A percentile compares a stretch with the other conserved stretches of the same genome.
phyloP scores from a whole-genome alignment of 1,284 basidiomycete genomes.

The Leccinum holopus region DNA sequence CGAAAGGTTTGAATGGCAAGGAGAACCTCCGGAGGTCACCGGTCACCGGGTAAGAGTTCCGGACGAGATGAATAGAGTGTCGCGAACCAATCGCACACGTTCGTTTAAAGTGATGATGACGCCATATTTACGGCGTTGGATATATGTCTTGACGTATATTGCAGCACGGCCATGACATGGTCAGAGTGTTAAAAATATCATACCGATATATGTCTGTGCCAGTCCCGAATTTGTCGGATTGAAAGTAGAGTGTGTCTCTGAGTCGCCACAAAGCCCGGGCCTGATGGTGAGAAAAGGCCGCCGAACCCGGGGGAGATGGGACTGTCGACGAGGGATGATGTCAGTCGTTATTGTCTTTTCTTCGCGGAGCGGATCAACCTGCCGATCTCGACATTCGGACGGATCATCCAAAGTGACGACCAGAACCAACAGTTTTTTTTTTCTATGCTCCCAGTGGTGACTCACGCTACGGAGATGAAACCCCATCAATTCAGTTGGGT shows the following conservation, averaged over 20 bases:
- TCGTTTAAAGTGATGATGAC: neutral
- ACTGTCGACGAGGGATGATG: neutral
- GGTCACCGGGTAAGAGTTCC: neutral
- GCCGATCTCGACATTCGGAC: conserved; percentile 10
- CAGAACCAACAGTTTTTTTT: neutral
- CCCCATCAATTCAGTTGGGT: conserved; percentile 11
- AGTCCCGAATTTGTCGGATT: neutral
- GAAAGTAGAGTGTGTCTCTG: neutral
- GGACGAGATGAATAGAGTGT: neutral
- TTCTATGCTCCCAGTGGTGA: neutral
- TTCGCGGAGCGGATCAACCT: conserved; percentile 1
- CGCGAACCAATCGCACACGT: neutral
- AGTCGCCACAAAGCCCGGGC: neutral
- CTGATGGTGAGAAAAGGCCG: neutral
- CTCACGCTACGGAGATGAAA: conserved; percentile 21
- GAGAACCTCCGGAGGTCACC: neutral
- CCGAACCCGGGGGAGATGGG: neutral
- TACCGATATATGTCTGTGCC: neutral
- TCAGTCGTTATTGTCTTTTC: conserved; percentile 7
- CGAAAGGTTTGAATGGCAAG: neutral
- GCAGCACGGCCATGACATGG: neutral
- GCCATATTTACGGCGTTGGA: neutral
- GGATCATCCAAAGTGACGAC: conserved; percentile 14
- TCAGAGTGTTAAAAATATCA: neutral
- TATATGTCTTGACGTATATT: neutral